A percentile compares a stretch with the other conserved stretches of the same genome.
Conservation (phyloP, 2,329 filamentous ascomycete species). For the Byssoonygena ceratinophila region DNA sequence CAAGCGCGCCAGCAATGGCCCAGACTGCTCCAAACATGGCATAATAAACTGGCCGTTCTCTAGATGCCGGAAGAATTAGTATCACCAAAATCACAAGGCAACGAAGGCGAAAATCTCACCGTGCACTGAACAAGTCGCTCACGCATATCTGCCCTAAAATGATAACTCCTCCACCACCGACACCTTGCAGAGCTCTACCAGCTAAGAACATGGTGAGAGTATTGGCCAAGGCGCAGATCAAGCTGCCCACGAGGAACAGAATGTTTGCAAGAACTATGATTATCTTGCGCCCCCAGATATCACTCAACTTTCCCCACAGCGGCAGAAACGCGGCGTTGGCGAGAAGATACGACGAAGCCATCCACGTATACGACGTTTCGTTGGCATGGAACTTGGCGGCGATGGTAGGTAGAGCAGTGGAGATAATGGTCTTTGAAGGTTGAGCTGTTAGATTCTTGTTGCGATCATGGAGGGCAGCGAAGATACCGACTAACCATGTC, state of each 20-base stretch:
- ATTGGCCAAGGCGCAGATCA: conserved; percentile 48
- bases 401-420: conserved; percentile 30
- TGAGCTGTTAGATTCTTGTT: background rate
- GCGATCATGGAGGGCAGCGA: background rate
- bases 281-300: conserved; percentile 58
- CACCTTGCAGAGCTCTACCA: conserved; percentile 52
- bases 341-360: conserved; percentile 30
- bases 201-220: conserved; percentile 53
- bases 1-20: conserved; percentile 33
- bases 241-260: conserved; percentile 52
- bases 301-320: conserved; percentile 52
- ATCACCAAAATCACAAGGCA: too few species aligned
- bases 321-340: conserved; percentile 35
- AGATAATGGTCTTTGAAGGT: conserved; percentile 25
- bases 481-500: conserved; percentile 39
- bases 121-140: conserved; percentile 53
- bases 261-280: conserved; percentile 51
- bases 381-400: conserved; percentile 26
- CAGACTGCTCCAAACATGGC: conserved; percentile 52
- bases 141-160: conserved; percentile 55
- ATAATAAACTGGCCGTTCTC: conserved; percentile 51
- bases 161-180: conserved; percentile 53
- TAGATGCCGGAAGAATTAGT: conserved; percentile 16
- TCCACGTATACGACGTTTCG: conserved; percentile 30
- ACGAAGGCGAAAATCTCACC: too few species aligned